Conservation (phyloP, 2,329 filamentous ascomycete species). For the Simplicillium aogashimaense region DNA sequence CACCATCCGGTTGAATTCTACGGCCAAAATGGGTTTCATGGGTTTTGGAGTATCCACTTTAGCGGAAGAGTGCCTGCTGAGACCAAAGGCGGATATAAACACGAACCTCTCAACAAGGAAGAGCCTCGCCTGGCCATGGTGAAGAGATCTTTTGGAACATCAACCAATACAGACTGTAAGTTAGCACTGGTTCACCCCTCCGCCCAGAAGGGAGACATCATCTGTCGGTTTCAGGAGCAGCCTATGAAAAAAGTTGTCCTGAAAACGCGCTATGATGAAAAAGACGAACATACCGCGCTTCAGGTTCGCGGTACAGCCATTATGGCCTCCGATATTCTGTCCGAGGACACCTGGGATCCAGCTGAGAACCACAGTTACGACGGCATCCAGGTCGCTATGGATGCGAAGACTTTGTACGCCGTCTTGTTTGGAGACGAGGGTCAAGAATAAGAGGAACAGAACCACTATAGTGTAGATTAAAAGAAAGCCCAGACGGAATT, state of each 20-base stretch:
- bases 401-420: constrained; percentile 7
- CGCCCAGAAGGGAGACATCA: constrained; percentile 6
- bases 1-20: constrained; percentile 4
- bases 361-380: neutral
- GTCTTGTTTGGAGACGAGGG: constrained; percentile 6
- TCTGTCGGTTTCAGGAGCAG: constrained; percentile 5
- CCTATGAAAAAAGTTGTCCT: constrained; percentile 8
- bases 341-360: constrained; percentile 1
- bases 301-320: constrained; percentile 7
- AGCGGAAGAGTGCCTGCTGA: neutral
- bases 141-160: neutral
- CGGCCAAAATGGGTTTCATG: constrained; percentile 4
- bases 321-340: constrained; percentile 5
- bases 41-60: constrained; percentile 4
- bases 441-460: no score
- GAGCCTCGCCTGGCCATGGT: constrained; percentile 8
- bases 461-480: no score
- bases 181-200: constrained; percentile 6
- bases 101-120: neutral
- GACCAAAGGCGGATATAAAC: no score
- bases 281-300: neutral
- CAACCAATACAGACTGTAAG: constrained; percentile 3
- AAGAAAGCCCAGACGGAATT: no score
- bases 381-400: constrained; percentile 1
- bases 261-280: constrained; percentile 1